Evolutionary conservation across 768 basidiomycete genomes (phyloP).

Genomic region (Royoungia palumana): DNA sequence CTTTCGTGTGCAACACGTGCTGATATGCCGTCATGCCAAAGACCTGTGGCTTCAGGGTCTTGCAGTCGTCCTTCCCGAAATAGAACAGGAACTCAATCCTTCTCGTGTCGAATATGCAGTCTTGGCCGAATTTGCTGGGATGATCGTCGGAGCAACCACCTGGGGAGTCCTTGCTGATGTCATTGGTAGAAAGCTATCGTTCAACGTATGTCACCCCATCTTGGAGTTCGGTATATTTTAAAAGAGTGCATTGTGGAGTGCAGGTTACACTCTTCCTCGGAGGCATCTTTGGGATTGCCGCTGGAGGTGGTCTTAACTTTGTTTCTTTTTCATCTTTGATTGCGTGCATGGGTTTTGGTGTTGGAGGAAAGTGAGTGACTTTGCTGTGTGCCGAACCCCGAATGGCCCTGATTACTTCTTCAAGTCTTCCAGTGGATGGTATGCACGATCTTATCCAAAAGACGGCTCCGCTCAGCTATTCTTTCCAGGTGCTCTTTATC

Average conservation of each 20-base stretch:
- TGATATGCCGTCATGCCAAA: conserved; percentile 2
- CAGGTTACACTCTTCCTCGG: conserved; percentile 35
- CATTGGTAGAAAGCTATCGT: conserved; percentile 45
- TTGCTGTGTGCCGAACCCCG: conserved; percentile 3
- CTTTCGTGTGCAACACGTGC: conserved; percentile 22
- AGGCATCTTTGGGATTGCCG: conserved; percentile 50
- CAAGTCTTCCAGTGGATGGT: conserved; percentile 48
- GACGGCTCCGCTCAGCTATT: neutral
- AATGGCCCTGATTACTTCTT: conserved; percentile 14
- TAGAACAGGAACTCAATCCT: conserved; percentile 42
- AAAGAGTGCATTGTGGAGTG: neutral
- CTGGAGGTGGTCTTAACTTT: conserved; percentile 46
- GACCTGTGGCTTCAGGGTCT: conserved; percentile 46
- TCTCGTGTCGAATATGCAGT: conserved; percentile 43
- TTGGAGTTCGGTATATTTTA: neutral
- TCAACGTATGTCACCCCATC: conserved; percentile 30
- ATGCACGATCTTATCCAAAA: conserved; percentile 3
- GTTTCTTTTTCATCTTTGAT: conserved; percentile 43
- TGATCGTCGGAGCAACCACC: conserved; percentile 46
- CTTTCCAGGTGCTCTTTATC: conserved; percentile 40
- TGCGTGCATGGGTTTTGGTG: conserved; percentile 47
- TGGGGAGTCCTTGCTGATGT: conserved; percentile 52
- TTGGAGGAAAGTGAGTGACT: conserved; percentile 48
- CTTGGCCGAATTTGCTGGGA: conserved; percentile 44
- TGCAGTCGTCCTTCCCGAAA: conserved; percentile 44